Evolutionary conservation across 2,329 filamentous ascomycete species (phyloP).

Genomic region (Colletotrichum sp.): DNA sequence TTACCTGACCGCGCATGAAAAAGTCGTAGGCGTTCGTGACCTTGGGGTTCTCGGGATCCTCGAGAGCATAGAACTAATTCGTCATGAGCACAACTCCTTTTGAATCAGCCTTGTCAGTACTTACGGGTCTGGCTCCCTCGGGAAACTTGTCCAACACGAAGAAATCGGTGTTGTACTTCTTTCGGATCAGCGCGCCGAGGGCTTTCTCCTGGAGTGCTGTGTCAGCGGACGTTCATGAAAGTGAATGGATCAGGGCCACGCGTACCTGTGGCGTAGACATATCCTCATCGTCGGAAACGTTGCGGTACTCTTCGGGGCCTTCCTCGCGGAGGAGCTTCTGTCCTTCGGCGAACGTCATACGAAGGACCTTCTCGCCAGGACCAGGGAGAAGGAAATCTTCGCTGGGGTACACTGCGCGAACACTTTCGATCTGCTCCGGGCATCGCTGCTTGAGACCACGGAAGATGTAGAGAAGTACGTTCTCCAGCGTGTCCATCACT

Average conservation of each 20-base stretch:
- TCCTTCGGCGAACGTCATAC: slow-evolving; percentile 79
- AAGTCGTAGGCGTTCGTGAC: slow-evolving; percentile 79
- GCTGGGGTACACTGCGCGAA: slow-evolving; percentile 77
- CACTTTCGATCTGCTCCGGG: slow-evolving; percentile 73
- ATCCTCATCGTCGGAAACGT: slow-evolving; percentile 79
- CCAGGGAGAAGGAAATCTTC: slow-evolving; percentile 79
- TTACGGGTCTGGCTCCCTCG: slow-evolving; percentile 73
- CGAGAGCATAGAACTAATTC: slow-evolving; percentile 81
- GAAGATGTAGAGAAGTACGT: slow-evolving; percentile 1
- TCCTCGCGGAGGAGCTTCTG: slow-evolving; percentile 79
- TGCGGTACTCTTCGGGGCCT: slow-evolving; percentile 68
- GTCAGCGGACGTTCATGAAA: background rate
- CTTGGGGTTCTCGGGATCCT: slow-evolving; percentile 68
- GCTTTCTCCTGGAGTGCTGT: slow-evolving; percentile 71
- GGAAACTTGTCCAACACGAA: slow-evolving; percentile 98
- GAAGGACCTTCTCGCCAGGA: slow-evolving; percentile 71
- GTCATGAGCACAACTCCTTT: background rate
- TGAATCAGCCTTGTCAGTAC: background rate
- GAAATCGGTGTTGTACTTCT: slow-evolving; percentile 94
- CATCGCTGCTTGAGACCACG: slow-evolving; percentile 53
- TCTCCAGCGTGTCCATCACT: slow-evolving; percentile 6
- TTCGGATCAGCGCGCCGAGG: slow-evolving; percentile 83
- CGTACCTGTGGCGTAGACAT: slow-evolving; percentile 66
- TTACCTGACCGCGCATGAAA: slow-evolving; percentile 76
- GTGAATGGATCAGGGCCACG: background rate